Evolutionary conservation across 2,329 filamentous ascomycete species (phyloP).

Genomic region (Thielaviopsis musarum): DNA sequence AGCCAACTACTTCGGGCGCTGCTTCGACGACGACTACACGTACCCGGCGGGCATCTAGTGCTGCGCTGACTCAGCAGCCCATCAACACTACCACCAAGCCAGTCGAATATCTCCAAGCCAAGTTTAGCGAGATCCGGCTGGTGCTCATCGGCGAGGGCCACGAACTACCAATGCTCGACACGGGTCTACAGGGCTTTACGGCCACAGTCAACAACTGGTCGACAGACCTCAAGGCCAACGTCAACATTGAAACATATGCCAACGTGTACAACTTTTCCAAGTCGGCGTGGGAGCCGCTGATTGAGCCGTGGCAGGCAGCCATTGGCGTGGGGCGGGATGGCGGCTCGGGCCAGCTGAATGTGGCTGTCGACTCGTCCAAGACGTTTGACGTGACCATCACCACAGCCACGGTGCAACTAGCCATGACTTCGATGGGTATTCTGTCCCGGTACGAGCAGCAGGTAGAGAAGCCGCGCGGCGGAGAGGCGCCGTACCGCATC

Average conservation of each 20-base stretch:
- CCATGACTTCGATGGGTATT: slow-evolving; percentile 85
- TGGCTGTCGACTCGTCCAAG: slow-evolving; percentile 80
- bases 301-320: slow-evolving; percentile 93
- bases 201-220: slow-evolving; percentile 85
- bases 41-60: not conserved
- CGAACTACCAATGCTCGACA: slow-evolving; percentile 84
- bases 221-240: slow-evolving; percentile 67
- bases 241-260: slow-evolving; percentile 80
- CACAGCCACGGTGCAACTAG: slow-evolving; percentile 80
- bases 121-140: slow-evolving; percentile 74
- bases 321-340: slow-evolving; percentile 71
- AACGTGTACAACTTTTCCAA: slow-evolving; percentile 99
- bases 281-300: slow-evolving; percentile 89
- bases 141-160: slow-evolving; percentile 92
- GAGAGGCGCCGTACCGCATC: slow-evolving; percentile 83
- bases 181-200: slow-evolving; percentile 81
- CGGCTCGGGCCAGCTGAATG: slow-evolving; percentile 56
- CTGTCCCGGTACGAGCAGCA: slow-evolving; percentile 68
- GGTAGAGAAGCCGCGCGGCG: slow-evolving; percentile 80
- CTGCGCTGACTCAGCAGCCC: not conserved
- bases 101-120: slow-evolving; percentile 67
- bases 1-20: too few species aligned
- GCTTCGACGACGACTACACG: not conserved
- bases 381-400: slow-evolving; percentile 85
- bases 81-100: slow-evolving; percentile 14